Evolutionary conservation across 768 basidiomycete species (phyloP).

Genomic region (Suillus luteus): DNA sequence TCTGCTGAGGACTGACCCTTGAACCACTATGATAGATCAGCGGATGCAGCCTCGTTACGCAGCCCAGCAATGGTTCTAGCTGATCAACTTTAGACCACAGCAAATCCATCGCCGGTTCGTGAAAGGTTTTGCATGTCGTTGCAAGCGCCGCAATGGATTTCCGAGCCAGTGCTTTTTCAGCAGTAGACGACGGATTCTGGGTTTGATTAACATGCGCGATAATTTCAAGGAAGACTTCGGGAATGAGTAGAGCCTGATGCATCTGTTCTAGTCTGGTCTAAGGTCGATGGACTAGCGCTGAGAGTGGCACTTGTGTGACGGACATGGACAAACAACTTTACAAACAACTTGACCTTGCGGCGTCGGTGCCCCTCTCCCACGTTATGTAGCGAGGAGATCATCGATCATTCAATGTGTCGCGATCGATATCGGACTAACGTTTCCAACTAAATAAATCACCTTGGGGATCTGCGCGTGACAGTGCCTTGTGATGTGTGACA

Average conservation of each 20-base stretch:
- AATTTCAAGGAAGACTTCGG: neutral
- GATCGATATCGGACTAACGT: no score
- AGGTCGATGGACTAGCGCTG: neutral
- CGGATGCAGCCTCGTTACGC: neutral
- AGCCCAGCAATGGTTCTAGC: neutral
- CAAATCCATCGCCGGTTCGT: neutral
- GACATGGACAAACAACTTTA: neutral
- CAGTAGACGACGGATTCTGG: neutral
- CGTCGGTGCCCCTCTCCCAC: neutral
- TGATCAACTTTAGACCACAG: neutral
- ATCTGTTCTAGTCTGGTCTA: neutral
- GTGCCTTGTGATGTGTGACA: neutral
- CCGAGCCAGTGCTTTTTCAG: neutral
- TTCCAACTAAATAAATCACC: neutral
- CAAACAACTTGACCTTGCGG: neutral
- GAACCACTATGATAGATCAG: neutral
- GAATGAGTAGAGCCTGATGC: neutral
- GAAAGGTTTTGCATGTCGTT: neutral
- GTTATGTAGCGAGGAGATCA: neutral
- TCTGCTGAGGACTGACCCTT: neutral
- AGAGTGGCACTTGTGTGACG: neutral
- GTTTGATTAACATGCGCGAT: neutral
- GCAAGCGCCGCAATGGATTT: neutral
- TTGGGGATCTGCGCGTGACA: neutral
- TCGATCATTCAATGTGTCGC: neutral